Evolutionary conservation across 345 rosid genomes (phyloP).

Genomic region (Bretschneidera sinensis): DNA sequence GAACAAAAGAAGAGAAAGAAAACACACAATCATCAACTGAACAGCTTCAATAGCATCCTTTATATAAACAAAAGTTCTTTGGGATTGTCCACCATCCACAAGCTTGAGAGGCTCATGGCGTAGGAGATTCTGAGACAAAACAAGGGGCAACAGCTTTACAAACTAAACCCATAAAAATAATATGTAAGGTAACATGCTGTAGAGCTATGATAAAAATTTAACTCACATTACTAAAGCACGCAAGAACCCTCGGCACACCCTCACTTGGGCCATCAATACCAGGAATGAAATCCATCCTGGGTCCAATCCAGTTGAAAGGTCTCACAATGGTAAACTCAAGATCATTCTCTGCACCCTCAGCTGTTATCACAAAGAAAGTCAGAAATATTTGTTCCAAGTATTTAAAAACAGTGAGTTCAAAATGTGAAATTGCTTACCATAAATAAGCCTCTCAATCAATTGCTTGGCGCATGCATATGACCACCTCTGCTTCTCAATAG

Average conservation of each 20-base stretch:
- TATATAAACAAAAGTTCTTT: slow-evolving; percentile 85
- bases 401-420: slow-evolving; percentile 1
- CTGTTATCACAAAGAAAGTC: slow-evolving; percentile 31
- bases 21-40: slow-evolving; percentile 78
- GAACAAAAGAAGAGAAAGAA: background rate
- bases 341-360: slow-evolving; percentile 98
- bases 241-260: slow-evolving; percentile 97
- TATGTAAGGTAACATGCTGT: background rate
- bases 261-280: slow-evolving; percentile 99
- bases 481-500: slow-evolving; percentile 99
- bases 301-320: slow-evolving; percentile 99
- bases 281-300: slow-evolving; percentile 98
- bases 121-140: slow-evolving; percentile 50
- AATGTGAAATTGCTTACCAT: slow-evolving; percentile 40
- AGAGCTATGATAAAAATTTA: background rate
- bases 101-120: slow-evolving; percentile 89
- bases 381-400: slow-evolving; percentile 5
- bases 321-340: slow-evolving; percentile 95
- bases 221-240: slow-evolving; percentile 98
- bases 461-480: slow-evolving; percentile 99
- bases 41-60: slow-evolving; percentile 99
- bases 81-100: slow-evolving; percentile 97
- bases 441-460: slow-evolving; percentile 91
- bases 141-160: background rate
- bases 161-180: background rate